Conservation (phyloP, 129 eudicot species). For the Erigeron canadensis region DNA sequence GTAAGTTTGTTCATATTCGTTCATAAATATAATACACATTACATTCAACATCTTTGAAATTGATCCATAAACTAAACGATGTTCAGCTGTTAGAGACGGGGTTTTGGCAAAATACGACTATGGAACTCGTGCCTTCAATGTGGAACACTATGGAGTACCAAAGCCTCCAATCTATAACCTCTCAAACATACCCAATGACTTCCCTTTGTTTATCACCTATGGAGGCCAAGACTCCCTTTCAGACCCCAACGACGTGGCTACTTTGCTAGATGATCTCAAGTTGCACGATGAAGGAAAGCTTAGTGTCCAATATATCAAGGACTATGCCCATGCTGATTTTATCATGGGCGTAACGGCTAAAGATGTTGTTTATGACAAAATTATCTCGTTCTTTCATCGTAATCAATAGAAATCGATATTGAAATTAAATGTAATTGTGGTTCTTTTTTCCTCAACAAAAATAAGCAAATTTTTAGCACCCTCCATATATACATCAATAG, state of each 20-base stretch:
- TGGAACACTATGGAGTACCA: slow-evolving; percentile 58
- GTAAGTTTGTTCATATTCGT: slow-evolving; percentile 39
- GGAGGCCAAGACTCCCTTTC: slow-evolving; percentile 89
- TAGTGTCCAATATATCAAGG: slow-evolving; percentile 62
- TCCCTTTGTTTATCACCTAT: slow-evolving; percentile 73
- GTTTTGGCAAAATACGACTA: slow-evolving; percentile 67
- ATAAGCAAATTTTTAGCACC: slow-evolving; percentile 4
- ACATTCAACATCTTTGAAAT: background rate
- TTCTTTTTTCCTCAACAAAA: slow-evolving; percentile 12
- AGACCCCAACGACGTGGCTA: slow-evolving; percentile 68
- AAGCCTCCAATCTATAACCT: slow-evolving; percentile 69
- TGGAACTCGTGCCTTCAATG: slow-evolving; percentile 42
- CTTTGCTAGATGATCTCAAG: slow-evolving; percentile 64
- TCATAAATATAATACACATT: background rate
- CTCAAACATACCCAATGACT: slow-evolving; percentile 55
- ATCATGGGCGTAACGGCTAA: slow-evolving; percentile 74
- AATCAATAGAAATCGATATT: slow-evolving; percentile 26
- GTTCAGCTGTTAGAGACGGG: slow-evolving; percentile 69
- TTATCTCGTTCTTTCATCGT: slow-evolving; percentile 53
- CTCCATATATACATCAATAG: background rate
- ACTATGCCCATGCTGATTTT: slow-evolving; percentile 87
- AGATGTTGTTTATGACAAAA: slow-evolving; percentile 58
- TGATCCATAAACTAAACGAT: background rate
- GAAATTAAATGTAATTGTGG: slow-evolving; percentile 15
- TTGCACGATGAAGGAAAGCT: slow-evolving; percentile 65